Evolutionary conservation across 1,284 basidiomycete genomes (phyloP).

Genomic region (Prillingera fragicola): DNA sequence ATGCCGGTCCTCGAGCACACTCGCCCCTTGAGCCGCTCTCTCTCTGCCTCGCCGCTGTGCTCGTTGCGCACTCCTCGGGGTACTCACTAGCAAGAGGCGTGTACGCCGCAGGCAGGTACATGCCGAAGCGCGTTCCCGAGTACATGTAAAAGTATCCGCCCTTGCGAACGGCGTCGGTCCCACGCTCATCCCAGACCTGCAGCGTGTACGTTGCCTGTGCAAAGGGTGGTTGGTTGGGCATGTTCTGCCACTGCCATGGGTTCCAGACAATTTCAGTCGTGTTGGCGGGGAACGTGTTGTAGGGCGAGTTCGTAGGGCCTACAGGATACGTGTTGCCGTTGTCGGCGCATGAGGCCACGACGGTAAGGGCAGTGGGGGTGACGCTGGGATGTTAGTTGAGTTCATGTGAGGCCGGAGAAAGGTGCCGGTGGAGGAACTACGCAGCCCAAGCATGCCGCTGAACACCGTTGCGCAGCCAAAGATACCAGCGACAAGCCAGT

Average conservation of each 20-base stretch:
- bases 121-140: slow-evolving; percentile 65
- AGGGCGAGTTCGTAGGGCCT: slow-evolving; percentile 60
- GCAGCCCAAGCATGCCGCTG: too few species aligned
- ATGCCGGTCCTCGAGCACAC: too few species aligned
- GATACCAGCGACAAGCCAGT: too few species aligned
- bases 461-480: too few species aligned
- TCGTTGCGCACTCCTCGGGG: too few species aligned
- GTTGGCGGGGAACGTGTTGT: slow-evolving; percentile 59
- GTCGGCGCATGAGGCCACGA: slow-evolving; percentile 67
- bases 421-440: too few species aligned
- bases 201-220: slow-evolving; percentile 70
- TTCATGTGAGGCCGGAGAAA: too few species aligned
- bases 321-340: slow-evolving; percentile 85
- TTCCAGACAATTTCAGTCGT: slow-evolving; percentile 75
- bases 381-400: slow-evolving; percentile 42
- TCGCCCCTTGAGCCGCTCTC: too few species aligned
- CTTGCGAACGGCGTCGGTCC: slow-evolving; percentile 55
- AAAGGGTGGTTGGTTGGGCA: slow-evolving; percentile 60
- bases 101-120: slow-evolving; percentile 76
- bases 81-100: slow-evolving; percentile 65
- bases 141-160: slow-evolving; percentile 69
- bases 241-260: slow-evolving; percentile 61
- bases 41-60: too few species aligned
- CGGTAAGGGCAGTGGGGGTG: slow-evolving; percentile 66
- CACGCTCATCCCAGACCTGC: slow-evolving; percentile 71